phyloP scores from a whole-genome alignment of 2,329 filamentous ascomycete species.

The Monilinia polystroma region DNA sequence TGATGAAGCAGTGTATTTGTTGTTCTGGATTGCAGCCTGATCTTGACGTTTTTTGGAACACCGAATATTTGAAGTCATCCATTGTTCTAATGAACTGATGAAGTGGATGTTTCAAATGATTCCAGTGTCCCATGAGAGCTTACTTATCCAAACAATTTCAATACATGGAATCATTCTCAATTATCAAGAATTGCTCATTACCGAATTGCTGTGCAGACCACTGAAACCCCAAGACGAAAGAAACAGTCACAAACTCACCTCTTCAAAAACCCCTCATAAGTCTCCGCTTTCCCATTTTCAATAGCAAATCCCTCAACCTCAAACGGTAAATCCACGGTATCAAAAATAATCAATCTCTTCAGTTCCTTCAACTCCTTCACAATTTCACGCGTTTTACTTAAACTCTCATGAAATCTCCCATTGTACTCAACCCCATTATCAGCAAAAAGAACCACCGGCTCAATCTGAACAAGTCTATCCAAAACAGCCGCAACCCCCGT shows the following conservation, averaged over 20 bases:
- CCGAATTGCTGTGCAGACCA: not conserved
- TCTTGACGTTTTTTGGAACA: not conserved
- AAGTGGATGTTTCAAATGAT: not conserved
- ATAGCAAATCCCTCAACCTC: constrained; percentile 28
- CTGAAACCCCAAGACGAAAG: not conserved
- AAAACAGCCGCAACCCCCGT: constrained; percentile 88
- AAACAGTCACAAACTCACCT: constrained; percentile 27
- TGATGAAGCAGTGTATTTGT: not conserved
- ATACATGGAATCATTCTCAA: not conserved
- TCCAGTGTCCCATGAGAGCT: not conserved
- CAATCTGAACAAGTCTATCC: constrained; percentile 82
- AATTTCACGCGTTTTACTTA: constrained; percentile 77
- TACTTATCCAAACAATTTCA: not conserved
- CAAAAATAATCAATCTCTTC: constrained; percentile 70
- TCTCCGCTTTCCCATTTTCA: constrained; percentile 42
- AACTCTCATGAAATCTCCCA: constrained; percentile 80
- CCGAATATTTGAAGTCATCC: not conserved
- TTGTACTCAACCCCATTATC: constrained; percentile 91
- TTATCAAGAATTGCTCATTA: not conserved
- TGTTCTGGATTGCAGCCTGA: not conserved
- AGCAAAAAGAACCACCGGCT: constrained; percentile 72
- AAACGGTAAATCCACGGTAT: constrained; percentile 53
- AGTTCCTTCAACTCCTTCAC: constrained; percentile 61
- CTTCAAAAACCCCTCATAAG: constrained; percentile 47
- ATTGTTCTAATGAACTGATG: not conserved